Base-by-base conservation (phyloP, 768 basidiomycete species). In the Lactarius quietus region DNA sequence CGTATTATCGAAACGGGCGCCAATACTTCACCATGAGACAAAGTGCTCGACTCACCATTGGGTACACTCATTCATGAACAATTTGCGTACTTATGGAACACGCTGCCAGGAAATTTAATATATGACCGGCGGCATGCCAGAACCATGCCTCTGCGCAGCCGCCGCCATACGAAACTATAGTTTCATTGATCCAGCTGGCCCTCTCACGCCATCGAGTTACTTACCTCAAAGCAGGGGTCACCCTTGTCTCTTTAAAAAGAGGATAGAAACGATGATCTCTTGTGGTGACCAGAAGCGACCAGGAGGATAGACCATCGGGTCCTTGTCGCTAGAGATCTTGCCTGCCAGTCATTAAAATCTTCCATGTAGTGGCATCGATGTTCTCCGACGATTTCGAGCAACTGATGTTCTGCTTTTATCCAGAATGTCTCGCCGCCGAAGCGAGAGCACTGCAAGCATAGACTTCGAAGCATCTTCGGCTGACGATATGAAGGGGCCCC, bases 181-280 rank as follows among this genome's bases (percentile, higher is more conserved):
- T 41, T 51, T 54, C 31, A 35, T 55, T 45, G 52, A 55, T 61
- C 64, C 38, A 35, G 59, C 64, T 48, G 36, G 64, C 51, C 41
- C 35, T 61, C 54, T 51, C 35, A 60, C 48, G 43, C 64, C 63
- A 39, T 48, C 18, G 53, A 65, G 45, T 12, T 45, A 53, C 39
- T 59, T 64, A 58, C 53, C 53, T 56, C 64, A 51, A 60, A 17
- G 39, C n/a, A 55, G 45, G 64, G 18, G 45, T 28, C 39, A 29
- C 29, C 60, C 48, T 56, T 38, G 43, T 61, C 59, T 28, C 64
- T 65, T 57, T 57, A 61, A 57, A 61, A 57, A 26, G 64, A 65
- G 64, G 64, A 61, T 65, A 33, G 64, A 45, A 65, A 61, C 45
- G 64, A 57, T 51, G 64, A 65, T 65, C 64, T 9, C 48, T 17